These are phyloP conservation scores for Pseudocercospora cruenta DNA, from an alignment of 2,329 filamentous ascomycete species.

Conservation along the genomic window DNA sequence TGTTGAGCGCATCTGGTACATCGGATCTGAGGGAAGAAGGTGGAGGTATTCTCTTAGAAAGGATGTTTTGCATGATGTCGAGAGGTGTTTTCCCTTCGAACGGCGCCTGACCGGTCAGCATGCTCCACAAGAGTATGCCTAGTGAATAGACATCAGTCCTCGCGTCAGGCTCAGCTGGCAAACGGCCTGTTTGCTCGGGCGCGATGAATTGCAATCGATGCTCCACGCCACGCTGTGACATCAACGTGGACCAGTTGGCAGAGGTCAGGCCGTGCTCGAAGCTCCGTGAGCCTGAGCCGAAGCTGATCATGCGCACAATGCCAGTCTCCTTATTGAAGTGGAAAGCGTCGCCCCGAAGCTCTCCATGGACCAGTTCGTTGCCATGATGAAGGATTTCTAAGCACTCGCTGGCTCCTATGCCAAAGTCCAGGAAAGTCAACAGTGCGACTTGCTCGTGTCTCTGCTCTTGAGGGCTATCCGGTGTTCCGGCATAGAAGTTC, in stretches of 20 bases:
- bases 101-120: constrained; percentile 76
- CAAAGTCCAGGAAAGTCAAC: constrained; percentile 82
- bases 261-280: constrained; percentile 88
- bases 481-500: constrained; percentile 45
- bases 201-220: constrained; percentile 91
- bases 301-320: constrained; percentile 77
- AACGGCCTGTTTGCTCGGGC: constrained; percentile 89
- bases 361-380: constrained; percentile 83
- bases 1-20: constrained; percentile 78
- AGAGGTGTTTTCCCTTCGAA: constrained; percentile 80
- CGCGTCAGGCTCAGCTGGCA: constrained; percentile 88
- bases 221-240: constrained; percentile 81
- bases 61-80: constrained; percentile 87
- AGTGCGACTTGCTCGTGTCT: constrained; percentile 51
- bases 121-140: constrained; percentile 85
- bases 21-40: constrained; percentile 79
- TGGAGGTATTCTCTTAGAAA: constrained; percentile 75
- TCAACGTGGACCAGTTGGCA: constrained; percentile 82
- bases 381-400: constrained; percentile 90
- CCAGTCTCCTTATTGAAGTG: constrained; percentile 76
- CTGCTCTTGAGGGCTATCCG: constrained; percentile 29
- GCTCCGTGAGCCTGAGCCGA: constrained; percentile 81
- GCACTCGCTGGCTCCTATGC: constrained; percentile 83
- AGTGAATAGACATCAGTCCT: constrained; percentile 93
- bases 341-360: constrained; percentile 88